These are phyloP conservation scores for Detonula confervacea DNA, from an alignment of 352 stramenopile species.

Conservation along the genomic window DNA sequence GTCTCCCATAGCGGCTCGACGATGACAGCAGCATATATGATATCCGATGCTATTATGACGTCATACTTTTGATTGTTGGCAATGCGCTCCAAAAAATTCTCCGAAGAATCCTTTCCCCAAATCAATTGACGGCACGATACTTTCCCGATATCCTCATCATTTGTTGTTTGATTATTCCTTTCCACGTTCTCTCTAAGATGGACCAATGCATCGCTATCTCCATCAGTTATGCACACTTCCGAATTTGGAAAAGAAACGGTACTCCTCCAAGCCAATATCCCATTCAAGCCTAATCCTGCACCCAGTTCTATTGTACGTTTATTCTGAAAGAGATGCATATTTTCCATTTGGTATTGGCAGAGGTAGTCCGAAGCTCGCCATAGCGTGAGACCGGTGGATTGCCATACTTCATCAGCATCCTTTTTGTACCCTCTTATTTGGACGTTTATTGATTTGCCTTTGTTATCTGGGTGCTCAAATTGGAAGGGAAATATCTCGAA, in stretches of 20 bases:
- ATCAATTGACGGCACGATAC: slow-evolving; percentile 58
- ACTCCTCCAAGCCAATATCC: slow-evolving; percentile 56
- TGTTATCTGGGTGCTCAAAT: slow-evolving; percentile 35
- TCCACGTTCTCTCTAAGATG: slow-evolving; percentile 59
- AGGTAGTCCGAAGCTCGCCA: slow-evolving; percentile 74
- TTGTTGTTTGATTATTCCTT: slow-evolving; percentile 39
- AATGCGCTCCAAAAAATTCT: slow-evolving; percentile 53
- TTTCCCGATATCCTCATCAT: slow-evolving; percentile 3
- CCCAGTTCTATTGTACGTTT: slow-evolving; percentile 62
- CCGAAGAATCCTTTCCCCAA: slow-evolving; percentile 49
- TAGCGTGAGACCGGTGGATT: slow-evolving; percentile 75
- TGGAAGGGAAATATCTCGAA: slow-evolving; percentile 62
- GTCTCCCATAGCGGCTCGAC: slow-evolving; percentile 80
- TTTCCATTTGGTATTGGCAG: slow-evolving; percentile 61
- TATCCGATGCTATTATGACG: slow-evolving; percentile 78
- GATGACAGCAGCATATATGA: slow-evolving; percentile 76
- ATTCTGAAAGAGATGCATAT: slow-evolving; percentile 30
- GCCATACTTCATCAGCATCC: slow-evolving; percentile 65
- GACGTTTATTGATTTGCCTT: slow-evolving; percentile 44
- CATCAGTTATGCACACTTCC: slow-evolving; percentile 60
- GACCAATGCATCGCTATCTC: slow-evolving; percentile 61
- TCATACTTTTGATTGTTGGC: slow-evolving; percentile 57
- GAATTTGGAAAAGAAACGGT: neutral
- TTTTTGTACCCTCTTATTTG: slow-evolving; percentile 62
- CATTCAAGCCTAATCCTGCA: slow-evolving; percentile 58